These are phyloP conservation scores for Cutaneotrichosporon sp. DNA, from an alignment of 1,284 basidiomycete genomes.

Conservation along the genomic window DNA sequence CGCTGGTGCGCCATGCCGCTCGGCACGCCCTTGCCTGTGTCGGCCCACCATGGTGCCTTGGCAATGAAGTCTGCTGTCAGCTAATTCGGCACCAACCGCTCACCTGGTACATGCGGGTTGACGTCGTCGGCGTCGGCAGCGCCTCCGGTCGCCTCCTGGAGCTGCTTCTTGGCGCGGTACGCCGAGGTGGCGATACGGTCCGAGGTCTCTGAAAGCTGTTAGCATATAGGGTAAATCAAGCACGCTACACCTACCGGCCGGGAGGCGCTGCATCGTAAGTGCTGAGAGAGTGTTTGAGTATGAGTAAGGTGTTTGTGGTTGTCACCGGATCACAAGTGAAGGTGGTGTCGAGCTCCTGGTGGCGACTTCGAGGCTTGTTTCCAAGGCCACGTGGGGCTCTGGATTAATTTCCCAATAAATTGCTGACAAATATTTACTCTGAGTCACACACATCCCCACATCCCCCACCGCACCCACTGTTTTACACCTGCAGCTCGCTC, in stretches of 20 bases:
- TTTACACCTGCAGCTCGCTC: no score
- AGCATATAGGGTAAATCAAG: neutral
- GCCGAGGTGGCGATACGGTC: conserved; percentile 84
- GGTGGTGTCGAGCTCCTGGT: neutral
- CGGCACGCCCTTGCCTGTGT: conserved; percentile 59
- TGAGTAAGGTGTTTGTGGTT: neutral
- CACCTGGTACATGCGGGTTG: conserved; percentile 84
- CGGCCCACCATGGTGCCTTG: conserved; percentile 97
- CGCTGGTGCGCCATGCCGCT: conserved; percentile 80
- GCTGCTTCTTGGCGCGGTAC: conserved; percentile 87
- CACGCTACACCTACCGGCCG: conserved; percentile 13
- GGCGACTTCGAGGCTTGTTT: no score
- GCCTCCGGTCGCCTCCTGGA: conserved; percentile 89
- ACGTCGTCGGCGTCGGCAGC: conserved; percentile 92
- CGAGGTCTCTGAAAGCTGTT: conserved; percentile 12
- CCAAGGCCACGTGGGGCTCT: no score
- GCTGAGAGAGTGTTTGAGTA: neutral
- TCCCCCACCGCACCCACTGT: no score
- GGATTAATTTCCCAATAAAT: no score
- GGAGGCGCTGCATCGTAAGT: conserved; percentile 25
- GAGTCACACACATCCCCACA: no score
- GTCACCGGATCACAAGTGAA: neutral
- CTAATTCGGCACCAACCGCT: no score
- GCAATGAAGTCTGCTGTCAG: conserved; percentile 70
- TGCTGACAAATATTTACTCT: no score